These are phyloP conservation scores for apple (Malus domestica) DNA, from an alignment of 306 rosid species.

Conservation along the genomic window DNA sequence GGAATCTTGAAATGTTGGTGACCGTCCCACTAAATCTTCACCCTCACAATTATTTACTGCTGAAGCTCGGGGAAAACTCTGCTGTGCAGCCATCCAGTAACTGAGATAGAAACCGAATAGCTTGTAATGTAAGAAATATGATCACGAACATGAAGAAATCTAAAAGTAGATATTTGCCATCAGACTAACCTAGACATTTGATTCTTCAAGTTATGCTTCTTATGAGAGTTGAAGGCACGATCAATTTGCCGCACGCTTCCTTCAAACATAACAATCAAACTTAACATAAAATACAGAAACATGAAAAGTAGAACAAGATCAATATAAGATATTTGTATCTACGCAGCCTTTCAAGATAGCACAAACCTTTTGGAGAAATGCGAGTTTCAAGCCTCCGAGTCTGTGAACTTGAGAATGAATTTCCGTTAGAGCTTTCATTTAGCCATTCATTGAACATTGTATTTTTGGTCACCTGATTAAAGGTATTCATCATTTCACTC, in stretches of 20 bases:
- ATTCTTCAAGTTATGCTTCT: conserved; percentile 68
- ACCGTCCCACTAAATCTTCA: conserved; percentile 43
- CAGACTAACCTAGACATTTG: conserved; percentile 67
- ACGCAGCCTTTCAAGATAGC: not conserved
- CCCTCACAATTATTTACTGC: conserved; percentile 35
- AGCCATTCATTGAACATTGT: conserved; percentile 90
- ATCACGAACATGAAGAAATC: not conserved
- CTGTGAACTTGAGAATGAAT: conserved; percentile 36
- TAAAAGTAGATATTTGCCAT: conserved; percentile 1
- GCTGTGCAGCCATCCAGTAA: conserved; percentile 84
- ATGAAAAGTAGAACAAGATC: not conserved
- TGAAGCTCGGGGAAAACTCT: conserved; percentile 45
- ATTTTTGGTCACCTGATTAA: conserved; percentile 75
- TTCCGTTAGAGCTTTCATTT: conserved; percentile 68
- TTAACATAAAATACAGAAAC: conserved; percentile 10
- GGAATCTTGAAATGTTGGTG: conserved; percentile 55
- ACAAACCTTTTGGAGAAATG: conserved; percentile 47
- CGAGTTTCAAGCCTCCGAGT: conserved; percentile 33
- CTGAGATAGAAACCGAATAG: conserved; percentile 32
- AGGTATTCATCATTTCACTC: conserved; percentile 66
- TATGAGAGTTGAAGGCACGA: conserved; percentile 64
- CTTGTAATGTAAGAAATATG: conserved; percentile 11
- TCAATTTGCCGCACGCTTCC: conserved; percentile 53
- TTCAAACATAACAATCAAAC: conserved; percentile 40
- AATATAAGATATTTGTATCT: not conserved